phyloP scores from a whole-genome alignment of 768 basidiomycete genomes.

The Lyophyllum atratum region DNA sequence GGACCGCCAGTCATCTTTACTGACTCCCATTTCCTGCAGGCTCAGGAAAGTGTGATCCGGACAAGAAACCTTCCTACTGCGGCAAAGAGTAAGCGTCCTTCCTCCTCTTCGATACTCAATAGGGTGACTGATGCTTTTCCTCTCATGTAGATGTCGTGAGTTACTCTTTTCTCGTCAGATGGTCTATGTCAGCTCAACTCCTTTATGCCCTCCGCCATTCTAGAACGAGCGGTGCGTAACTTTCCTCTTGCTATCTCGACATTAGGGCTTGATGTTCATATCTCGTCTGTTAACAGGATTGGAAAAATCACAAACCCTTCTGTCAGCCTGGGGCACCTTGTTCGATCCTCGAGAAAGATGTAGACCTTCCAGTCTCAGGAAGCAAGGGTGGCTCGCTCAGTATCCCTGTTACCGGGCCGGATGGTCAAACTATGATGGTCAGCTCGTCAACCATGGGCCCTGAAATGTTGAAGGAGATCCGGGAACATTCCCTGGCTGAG shows the following conservation, averaged over 20 bases:
- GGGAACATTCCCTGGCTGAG: neutral
- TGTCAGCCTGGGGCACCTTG: constrained; percentile 32
- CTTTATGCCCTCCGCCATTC: neutral
- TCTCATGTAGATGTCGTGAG: constrained; percentile 11
- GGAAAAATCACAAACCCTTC: constrained; percentile 38
- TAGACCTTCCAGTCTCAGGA: constrained; percentile 1
- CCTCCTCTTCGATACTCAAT: neutral
- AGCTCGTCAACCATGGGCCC: constrained; percentile 29
- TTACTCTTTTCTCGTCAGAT: neutral
- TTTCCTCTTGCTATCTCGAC: neutral
- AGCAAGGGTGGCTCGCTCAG: constrained; percentile 21
- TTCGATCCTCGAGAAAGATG: constrained; percentile 27
- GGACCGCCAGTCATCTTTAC: neutral
- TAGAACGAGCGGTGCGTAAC: constrained; percentile 14
- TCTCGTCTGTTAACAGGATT: constrained; percentile 20
- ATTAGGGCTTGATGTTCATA: neutral
- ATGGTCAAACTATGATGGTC: constrained; percentile 22
- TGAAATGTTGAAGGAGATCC: constrained; percentile 29
- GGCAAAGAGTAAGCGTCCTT: constrained; percentile 26
- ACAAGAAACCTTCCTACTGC: constrained; percentile 35
- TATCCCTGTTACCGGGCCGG: constrained; percentile 24
- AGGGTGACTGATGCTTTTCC: neutral
- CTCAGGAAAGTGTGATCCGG: constrained; percentile 28
- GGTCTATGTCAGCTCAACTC: neutral
- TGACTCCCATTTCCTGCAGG: constrained; percentile 14